These are phyloP conservation scores for Erythrobasidium hasegawianum DNA, from an alignment of 1,284 basidiomycete species.

Conservation along the genomic window DNA sequence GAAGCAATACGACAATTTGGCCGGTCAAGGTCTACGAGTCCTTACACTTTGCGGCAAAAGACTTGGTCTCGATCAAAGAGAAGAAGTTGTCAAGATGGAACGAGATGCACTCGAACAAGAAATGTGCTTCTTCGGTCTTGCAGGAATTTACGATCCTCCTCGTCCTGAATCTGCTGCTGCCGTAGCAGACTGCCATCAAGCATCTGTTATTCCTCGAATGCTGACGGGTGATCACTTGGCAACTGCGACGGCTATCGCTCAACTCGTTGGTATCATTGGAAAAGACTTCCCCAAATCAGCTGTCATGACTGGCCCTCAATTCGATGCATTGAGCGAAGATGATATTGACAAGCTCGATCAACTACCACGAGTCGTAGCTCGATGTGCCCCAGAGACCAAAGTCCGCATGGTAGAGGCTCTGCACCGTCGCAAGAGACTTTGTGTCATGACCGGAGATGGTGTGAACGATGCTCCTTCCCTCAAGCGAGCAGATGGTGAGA, in stretches of 20 bases:
- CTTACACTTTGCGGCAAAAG: slow-evolving; percentile 51
- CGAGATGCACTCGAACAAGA: slow-evolving; percentile 59
- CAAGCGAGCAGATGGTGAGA: slow-evolving; percentile 57
- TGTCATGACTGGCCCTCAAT: slow-evolving; percentile 55
- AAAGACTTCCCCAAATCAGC: slow-evolving; percentile 48
- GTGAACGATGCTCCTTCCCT: slow-evolving; percentile 61
- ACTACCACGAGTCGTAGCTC: slow-evolving; percentile 59
- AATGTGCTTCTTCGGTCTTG: slow-evolving; percentile 61
- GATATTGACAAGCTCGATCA: slow-evolving; percentile 59
- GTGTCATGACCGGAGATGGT: slow-evolving; percentile 51
- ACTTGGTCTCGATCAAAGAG: slow-evolving; percentile 18
- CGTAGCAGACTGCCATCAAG: slow-evolving; percentile 60
- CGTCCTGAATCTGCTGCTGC: slow-evolving; percentile 62
- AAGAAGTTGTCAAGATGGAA: slow-evolving; percentile 45
- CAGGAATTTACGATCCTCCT: slow-evolving; percentile 67
- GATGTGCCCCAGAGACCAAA: slow-evolving; percentile 55
- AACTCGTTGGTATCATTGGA: slow-evolving; percentile 56
- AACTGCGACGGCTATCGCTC: slow-evolving; percentile 49
- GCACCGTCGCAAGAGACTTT: slow-evolving; percentile 51
- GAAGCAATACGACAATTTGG: slow-evolving; percentile 57
- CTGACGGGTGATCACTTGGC: slow-evolving; percentile 54
- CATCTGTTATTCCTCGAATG: slow-evolving; percentile 68
- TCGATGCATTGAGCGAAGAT: slow-evolving; percentile 61
- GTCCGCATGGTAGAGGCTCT: slow-evolving; percentile 59
- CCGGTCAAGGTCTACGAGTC: slow-evolving; percentile 58